Evolutionary conservation across 345 rosid genomes (phyloP).

Genomic region (Corchorus olitorius): DNA sequence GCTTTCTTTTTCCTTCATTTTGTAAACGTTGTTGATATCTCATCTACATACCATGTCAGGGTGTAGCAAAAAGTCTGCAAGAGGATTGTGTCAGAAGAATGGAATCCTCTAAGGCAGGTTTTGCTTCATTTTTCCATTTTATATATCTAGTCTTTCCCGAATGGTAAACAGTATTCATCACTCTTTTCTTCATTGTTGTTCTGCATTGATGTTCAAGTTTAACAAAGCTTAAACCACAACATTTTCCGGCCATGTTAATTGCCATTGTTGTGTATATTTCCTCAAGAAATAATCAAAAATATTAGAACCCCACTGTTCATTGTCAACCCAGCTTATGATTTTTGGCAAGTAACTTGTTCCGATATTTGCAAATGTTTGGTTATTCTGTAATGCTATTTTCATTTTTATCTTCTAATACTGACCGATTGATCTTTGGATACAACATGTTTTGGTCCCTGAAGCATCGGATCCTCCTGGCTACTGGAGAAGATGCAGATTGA

Average conservation of each 20-base stretch:
- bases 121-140: conserved; percentile 13
- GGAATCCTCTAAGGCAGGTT: conserved; percentile 49
- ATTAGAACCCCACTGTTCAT: conserved; percentile 72
- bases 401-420: conserved; percentile 31
- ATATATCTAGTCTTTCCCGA: neutral
- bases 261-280: conserved; percentile 41
- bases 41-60: conserved; percentile 36
- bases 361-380: conserved; percentile 58
- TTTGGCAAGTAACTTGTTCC: conserved; percentile 64
- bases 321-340: conserved; percentile 83
- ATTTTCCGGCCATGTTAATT: neutral
- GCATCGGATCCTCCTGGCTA: conserved; percentile 51
- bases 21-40: neutral
- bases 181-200: neutral
- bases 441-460: conserved; percentile 66
- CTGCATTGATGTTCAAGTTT: conserved; percentile 3
- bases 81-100: conserved; percentile 45
- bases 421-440: conserved; percentile 51
- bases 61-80: conserved; percentile 55
- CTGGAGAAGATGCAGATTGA: conserved; percentile 75
- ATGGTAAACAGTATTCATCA: conserved; percentile 1
- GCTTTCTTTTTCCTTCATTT: neutral
- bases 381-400: conserved; percentile 15
- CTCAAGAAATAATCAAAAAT: conserved; percentile 59
- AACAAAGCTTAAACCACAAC: neutral